These are phyloP conservation scores for Microcyclosporella mali DNA, from an alignment of 2,329 filamentous ascomycete species.

Conservation along the genomic window DNA sequence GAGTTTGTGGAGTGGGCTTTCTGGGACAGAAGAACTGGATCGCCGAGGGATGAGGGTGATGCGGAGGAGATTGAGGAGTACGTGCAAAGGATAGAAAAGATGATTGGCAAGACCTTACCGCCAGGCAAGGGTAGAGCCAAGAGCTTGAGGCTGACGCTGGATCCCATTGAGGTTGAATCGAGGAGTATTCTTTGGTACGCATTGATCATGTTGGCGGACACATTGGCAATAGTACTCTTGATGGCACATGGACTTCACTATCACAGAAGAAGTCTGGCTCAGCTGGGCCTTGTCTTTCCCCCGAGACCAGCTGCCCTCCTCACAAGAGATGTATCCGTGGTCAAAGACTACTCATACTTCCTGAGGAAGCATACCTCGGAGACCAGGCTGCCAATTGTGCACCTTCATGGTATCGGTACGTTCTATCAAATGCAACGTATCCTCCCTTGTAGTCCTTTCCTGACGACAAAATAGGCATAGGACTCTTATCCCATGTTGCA, in stretches of 20 bases:
- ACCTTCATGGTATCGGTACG: constrained; percentile 62
- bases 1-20: constrained; percentile 66
- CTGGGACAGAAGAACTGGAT: constrained; percentile 54
- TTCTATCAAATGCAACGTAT: no score
- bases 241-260: constrained; percentile 23
- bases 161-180: constrained; percentile 50
- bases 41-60: constrained; percentile 49
- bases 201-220: constrained; percentile 48
- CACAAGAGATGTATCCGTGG: constrained; percentile 44
- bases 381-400: constrained; percentile 55
- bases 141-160: constrained; percentile 59
- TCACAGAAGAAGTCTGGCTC: constrained; percentile 14
- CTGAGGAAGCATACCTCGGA: constrained; percentile 57
- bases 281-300: constrained; percentile 51
- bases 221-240: constrained; percentile 24
- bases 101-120: constrained; percentile 47
- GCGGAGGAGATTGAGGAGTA: constrained; percentile 54
- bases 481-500: constrained; percentile 55
- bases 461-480: constrained; percentile 36
- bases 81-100: constrained; percentile 47
- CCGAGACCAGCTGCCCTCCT: constrained; percentile 49
- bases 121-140: constrained; percentile 52
- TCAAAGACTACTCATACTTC: constrained; percentile 56
- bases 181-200: constrained; percentile 57
- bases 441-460: no score